Evolutionary conservation across 345 rosid species (phyloP), one percentile per base, ranked within the genome.

Genomic region (Pelargonium nanum): DNA sequence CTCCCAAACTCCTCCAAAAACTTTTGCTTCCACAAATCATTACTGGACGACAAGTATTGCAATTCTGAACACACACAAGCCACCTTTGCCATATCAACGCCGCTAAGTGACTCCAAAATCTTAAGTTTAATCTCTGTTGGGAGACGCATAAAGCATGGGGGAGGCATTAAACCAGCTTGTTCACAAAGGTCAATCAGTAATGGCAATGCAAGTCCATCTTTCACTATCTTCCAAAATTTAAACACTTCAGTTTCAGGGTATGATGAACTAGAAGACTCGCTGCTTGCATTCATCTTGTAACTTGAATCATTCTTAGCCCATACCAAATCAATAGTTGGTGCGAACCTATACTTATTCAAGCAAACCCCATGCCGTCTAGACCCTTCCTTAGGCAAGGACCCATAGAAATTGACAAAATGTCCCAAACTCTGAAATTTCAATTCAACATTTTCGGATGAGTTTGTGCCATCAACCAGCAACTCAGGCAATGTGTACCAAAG

Each of bases 171-270:
- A 26, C 83, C 81, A 44, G 77, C 40, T 68, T 69, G 78, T n/a
- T 80, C 75, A 25, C 84, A 80, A 13, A 88, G 76, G 66, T 73
- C 83, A 15, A 83, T 83, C 65, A 81, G 65, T 74, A 88, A 70
- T 19, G 89, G 94, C 48, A 71, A 77, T 10, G 67, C 85, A 66
- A 88, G 74, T 24, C 79, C 81, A 66, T 91, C 91, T 67, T 88
- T 88, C 6, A 85, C 88, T 61, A 71, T 67, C 70, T 81, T 88
- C 96, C 90, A 91, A 28, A 83, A 83, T 72, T 81, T 64, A 22
- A 89, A 85, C 55, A 82, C 76, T 22, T 76, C 81, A 16, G 59
- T 64, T 54, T 75, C 80, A 0, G 48, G 13, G 54, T 65, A 51
- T 0, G 40, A 21, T 17, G 13, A 15, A 13, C 59, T 59, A 9